Conservation (phyloP, 1,284 basidiomycete species). For the Boletellus deceptivus region DNA sequence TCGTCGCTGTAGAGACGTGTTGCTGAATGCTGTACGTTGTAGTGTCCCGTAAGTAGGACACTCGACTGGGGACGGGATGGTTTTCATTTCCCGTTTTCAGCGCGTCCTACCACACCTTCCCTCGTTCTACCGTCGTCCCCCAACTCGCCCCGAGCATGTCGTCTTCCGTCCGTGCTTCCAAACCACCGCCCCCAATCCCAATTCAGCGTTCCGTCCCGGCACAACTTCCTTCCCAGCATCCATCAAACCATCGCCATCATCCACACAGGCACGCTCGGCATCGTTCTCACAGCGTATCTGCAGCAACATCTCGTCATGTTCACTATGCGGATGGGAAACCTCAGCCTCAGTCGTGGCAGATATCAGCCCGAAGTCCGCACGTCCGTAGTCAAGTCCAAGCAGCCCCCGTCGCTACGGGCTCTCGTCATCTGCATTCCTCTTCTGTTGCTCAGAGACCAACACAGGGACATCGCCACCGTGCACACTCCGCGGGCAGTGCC, state of each 20-base stretch:
- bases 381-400: neutral
- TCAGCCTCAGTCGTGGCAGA: constrained; percentile 12
- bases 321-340: constrained; percentile 21
- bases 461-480: constrained; percentile 20
- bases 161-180: neutral
- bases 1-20: neutral
- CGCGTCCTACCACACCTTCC: constrained; percentile 30
- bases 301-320: constrained; percentile 24
- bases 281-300: constrained; percentile 17
- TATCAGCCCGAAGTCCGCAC: constrained; percentile 6
- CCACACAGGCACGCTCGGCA: constrained; percentile 4
- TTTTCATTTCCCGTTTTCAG: constrained; percentile 21
- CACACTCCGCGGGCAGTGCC: constrained; percentile 20
- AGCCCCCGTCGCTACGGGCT: constrained; percentile 2
- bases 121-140: constrained; percentile 19
- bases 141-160: neutral
- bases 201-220: constrained; percentile 2
- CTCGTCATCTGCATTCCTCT: constrained; percentile 1
- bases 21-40: constrained; percentile 5
- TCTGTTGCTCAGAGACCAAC: constrained; percentile 6
- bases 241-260: constrained; percentile 3
- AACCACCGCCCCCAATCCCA: neutral
- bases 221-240: constrained; percentile 5
- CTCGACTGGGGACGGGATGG: constrained; percentile 5
- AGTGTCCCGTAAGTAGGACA: constrained; percentile 26